phyloP scores from a whole-genome alignment of 768 basidiomycete genomes.

The Agaricus subrufescens region DNA sequence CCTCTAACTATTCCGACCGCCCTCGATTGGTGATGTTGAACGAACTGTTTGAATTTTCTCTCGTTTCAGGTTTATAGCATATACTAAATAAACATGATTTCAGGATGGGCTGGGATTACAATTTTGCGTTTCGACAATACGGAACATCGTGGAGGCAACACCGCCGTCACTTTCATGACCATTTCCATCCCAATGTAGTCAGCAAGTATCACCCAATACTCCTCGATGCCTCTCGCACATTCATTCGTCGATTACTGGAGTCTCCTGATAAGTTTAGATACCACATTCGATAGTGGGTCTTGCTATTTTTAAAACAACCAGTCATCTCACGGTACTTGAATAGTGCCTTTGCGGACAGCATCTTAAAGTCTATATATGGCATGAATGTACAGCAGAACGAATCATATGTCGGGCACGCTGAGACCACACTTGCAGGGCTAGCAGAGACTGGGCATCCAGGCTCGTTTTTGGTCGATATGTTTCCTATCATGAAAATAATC shows the following conservation, averaged over 20 bases:
- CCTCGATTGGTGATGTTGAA: conserved; percentile 41
- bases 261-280: too few relatives aligned
- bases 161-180: conserved; percentile 24
- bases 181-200: conserved; percentile 8
- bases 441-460: conserved; percentile 26
- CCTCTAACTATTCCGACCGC: conserved; percentile 51
- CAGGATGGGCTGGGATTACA: conserved; percentile 29
- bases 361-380: conserved; percentile 29
- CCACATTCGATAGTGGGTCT: too few relatives aligned
- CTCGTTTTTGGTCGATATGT: conserved; percentile 29
- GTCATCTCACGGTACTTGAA: too few relatives aligned
- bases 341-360: conserved; percentile 27
- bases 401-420: conserved; percentile 25
- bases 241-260: conserved; percentile 19
- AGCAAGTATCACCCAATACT: background rate
- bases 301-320: too few relatives aligned
- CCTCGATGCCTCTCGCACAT: background rate
- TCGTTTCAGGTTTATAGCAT: background rate
- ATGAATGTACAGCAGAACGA: conserved; percentile 26
- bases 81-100: background rate
- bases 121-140: conserved; percentile 43
- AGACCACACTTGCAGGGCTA: conserved; percentile 21
- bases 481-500: conserved; percentile 28
- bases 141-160: conserved; percentile 38
- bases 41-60: conserved; percentile 32